phyloP scores from a whole-genome alignment of 257 asterid genomes.

The Penstemon davidsonii region DNA sequence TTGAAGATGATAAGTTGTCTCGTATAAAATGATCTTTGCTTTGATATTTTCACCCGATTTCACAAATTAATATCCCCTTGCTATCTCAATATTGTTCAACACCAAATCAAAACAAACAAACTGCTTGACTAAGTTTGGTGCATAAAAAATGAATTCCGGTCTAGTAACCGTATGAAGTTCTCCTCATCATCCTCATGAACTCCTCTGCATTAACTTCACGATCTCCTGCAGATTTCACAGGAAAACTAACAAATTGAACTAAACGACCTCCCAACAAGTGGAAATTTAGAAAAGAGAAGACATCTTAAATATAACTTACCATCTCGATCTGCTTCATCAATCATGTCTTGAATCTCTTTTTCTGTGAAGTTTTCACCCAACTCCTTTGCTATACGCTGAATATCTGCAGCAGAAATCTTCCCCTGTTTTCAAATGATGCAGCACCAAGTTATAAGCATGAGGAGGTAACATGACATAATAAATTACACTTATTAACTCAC shows the following conservation, averaged over 20 bases:
- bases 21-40: too few relatives aligned
- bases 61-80: too few relatives aligned
- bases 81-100: too few relatives aligned
- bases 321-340: slow-evolving; percentile 89
- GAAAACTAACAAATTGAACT: background rate
- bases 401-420: slow-evolving; percentile 79
- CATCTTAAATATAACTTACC: slow-evolving; percentile 45
- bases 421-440: slow-evolving; percentile 58
- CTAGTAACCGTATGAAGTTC: slow-evolving; percentile 63
- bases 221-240: slow-evolving; percentile 54
- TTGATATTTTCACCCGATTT: too few relatives aligned
- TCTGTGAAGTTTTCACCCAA: slow-evolving; percentile 74
- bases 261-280: background rate
- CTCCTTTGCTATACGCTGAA: slow-evolving; percentile 78
- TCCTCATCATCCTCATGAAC: slow-evolving; percentile 89
- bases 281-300: background rate
- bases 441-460: slow-evolving; percentile 21
- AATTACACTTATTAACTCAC: slow-evolving; percentile 36
- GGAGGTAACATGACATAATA: slow-evolving; percentile 18
- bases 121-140: background rate
- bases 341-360: slow-evolving; percentile 87
- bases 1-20: too few relatives aligned
- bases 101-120: too few relatives aligned
- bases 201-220: slow-evolving; percentile 87
- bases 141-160: background rate